These are phyloP conservation scores for Lachnum nothofagi DNA, from an alignment of 2,329 filamentous ascomycete species.

Conservation along the genomic window DNA sequence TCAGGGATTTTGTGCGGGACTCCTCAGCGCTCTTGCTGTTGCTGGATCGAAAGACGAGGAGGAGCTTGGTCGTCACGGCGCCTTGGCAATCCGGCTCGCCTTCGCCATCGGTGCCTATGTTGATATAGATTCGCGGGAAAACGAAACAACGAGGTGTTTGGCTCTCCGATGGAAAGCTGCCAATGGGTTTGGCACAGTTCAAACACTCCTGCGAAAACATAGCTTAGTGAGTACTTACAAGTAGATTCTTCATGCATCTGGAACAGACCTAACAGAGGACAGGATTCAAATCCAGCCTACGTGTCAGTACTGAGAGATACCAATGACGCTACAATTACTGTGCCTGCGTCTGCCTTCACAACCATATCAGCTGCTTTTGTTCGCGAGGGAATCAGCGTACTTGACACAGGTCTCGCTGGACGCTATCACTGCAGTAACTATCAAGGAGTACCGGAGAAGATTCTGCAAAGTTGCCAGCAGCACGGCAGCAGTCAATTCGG, in stretches of 20 bases:
- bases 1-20: constrained; percentile 5
- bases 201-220: neutral
- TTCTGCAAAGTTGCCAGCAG: neutral
- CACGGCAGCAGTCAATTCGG: neutral
- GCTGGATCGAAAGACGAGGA: neutral
- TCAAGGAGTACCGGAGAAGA: neutral
- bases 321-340: neutral
- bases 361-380: neutral
- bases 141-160: neutral
- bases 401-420: neutral
- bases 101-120: neutral
- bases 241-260: neutral
- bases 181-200: neutral
- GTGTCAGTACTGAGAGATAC: neutral
- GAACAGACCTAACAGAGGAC: neutral
- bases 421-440: neutral
- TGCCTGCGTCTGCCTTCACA: neutral
- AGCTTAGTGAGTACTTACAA: neutral
- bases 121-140: neutral
- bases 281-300: neutral
- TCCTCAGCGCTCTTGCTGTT: constrained; percentile 2
- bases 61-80: neutral
- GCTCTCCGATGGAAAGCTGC: neutral
- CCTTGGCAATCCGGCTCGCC: neutral
- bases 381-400: neutral